Conservation (phyloP, 352 stramenopile genomes). For the Phytophthora vignae region DNA sequence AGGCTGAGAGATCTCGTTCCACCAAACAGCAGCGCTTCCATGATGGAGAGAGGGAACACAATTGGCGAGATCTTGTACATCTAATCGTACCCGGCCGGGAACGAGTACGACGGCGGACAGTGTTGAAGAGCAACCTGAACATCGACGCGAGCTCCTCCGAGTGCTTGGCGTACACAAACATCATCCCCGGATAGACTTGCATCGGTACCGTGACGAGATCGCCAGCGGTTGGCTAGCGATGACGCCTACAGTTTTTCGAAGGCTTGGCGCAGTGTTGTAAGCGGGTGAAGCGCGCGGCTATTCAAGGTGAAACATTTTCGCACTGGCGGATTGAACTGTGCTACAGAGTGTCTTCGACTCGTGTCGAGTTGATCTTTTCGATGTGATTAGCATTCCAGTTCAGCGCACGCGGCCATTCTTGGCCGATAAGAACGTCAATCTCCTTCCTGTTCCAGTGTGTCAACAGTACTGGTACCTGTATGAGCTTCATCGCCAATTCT, state of each 20-base stretch:
- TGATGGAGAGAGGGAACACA: conserved; percentile 28
- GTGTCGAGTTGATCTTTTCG: no score
- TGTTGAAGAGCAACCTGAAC: conserved; percentile 49
- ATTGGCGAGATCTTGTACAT: conserved; percentile 35
- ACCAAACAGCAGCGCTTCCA: conserved; percentile 43
- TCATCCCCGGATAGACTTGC: conserved; percentile 77
- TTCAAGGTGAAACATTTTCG: background rate
- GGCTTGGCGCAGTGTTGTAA: background rate
- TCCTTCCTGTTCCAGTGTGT: background rate
- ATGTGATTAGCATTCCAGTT: background rate
- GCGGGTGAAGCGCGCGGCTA: background rate
- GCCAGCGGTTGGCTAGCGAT: conserved; percentile 17
- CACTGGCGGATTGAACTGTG: no score
- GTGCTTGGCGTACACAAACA: conserved; percentile 46
- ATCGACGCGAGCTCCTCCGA: conserved; percentile 51
- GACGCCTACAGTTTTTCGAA: background rate
- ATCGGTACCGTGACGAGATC: conserved; percentile 32
- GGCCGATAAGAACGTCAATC: background rate
- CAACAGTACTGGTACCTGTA: background rate
- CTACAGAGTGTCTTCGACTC: no score
- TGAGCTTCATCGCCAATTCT: background rate
- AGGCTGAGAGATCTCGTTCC: conserved; percentile 24
- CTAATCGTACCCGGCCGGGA: conserved; percentile 25
- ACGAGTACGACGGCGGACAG: conserved; percentile 39
- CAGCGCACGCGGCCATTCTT: background rate